Percentiles rank a stretch among this genome's conserved stretches.
These are phyloP conservation scores for Penicillium sp. DNA, from an alignment of 2,329 filamentous ascomycete genomes.

Conservation along the genomic window DNA sequence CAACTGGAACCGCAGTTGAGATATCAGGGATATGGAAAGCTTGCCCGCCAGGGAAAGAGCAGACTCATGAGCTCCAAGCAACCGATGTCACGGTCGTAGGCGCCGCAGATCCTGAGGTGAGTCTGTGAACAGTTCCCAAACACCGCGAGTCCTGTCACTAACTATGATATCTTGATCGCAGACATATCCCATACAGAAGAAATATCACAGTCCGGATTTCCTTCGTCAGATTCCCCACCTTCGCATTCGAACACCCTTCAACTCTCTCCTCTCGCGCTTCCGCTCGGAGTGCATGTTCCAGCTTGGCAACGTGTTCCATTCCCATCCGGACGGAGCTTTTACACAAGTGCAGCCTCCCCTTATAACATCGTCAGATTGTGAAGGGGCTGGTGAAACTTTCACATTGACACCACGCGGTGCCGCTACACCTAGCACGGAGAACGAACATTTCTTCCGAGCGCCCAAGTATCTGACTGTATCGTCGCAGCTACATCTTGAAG, in stretches of 20 bases:
- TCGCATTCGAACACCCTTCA: constrained; percentile 73
- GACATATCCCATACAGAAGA: constrained; percentile 93
- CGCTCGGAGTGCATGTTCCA: constrained; percentile 74
- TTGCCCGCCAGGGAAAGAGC: constrained; percentile 62
- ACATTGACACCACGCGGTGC: constrained; percentile 54
- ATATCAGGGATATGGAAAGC: constrained; percentile 73
- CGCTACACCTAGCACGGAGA: constrained; percentile 31
- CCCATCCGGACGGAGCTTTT: constrained; percentile 56
- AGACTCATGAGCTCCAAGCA: constrained; percentile 78
- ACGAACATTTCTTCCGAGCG: constrained; percentile 68
- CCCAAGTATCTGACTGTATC: constrained; percentile 97
- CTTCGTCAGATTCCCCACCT: constrained; percentile 85
- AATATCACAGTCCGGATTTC: constrained; percentile 86
- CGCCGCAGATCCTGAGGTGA: constrained; percentile 71
- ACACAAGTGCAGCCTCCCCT: constrained; percentile 80
- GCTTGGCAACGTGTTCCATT: constrained; percentile 70
- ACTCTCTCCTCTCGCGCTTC: constrained; percentile 74
- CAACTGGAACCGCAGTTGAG: constrained; percentile 74
- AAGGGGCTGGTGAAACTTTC: constrained; percentile 94
- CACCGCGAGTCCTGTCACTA: constrained; percentile 1
- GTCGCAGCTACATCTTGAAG: constrained; percentile 89
- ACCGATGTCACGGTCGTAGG: constrained; percentile 67
- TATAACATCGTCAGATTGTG: constrained; percentile 94
- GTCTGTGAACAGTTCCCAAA: constrained; percentile 28
- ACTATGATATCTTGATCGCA: constrained; percentile 39